Conservation (phyloP, 768 basidiomycete genomes). For the Pulveroboletus ravenelii region DNA sequence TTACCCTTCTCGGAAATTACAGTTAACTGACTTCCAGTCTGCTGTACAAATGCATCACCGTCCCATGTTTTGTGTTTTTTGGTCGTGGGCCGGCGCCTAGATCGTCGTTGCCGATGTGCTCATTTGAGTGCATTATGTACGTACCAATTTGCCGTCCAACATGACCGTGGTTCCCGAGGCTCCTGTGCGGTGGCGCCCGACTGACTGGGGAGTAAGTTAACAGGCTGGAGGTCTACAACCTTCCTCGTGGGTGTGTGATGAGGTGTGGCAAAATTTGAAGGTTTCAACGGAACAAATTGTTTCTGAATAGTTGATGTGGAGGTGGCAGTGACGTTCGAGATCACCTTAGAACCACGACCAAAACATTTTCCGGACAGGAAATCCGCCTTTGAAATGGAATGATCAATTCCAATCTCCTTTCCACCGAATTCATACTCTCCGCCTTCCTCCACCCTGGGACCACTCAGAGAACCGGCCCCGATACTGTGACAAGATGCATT, state of each 20-base stretch:
- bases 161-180: conserved; percentile 25
- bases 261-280: conserved; percentile 19
- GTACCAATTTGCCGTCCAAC: conserved; percentile 73
- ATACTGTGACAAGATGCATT: conserved; percentile 37
- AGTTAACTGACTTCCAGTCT: conserved; percentile 45
- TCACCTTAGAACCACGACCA: conserved; percentile 31
- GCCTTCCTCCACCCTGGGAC: conserved; percentile 35
- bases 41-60: conserved; percentile 63
- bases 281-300: conserved; percentile 31
- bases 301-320: conserved; percentile 30
- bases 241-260: conserved; percentile 26
- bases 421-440: conserved; percentile 40
- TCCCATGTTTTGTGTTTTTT: conserved; percentile 89
- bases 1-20: conserved; percentile 70
- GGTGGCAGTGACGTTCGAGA: conserved; percentile 10
- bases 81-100: conserved; percentile 65
- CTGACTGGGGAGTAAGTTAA: conserved; percentile 30
- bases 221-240: conserved; percentile 38
- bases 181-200: conserved; percentile 5
- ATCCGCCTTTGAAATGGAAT: conserved; percentile 47
- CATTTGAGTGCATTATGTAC: conserved; percentile 11
- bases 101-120: conserved; percentile 1
- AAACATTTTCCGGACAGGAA: conserved; percentile 67
- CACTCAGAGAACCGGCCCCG: conserved; percentile 44
- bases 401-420: conserved; percentile 66